phyloP scores from a whole-genome alignment of 306 rosid genomes.

The Albizia julibrissin region DNA sequence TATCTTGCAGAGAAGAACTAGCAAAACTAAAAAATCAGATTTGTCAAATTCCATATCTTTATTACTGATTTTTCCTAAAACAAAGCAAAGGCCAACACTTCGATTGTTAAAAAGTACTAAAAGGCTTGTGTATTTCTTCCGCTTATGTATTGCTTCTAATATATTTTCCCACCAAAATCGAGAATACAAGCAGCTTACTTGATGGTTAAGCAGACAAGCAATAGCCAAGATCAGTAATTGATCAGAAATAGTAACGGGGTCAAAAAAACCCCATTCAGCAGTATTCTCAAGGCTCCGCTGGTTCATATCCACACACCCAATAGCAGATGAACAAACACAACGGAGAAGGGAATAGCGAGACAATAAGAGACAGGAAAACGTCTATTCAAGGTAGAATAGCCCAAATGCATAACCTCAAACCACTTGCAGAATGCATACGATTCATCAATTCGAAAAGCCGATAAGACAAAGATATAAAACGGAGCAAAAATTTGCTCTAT shows the following conservation, averaged over 20 bases:
- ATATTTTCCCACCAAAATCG: slow-evolving; percentile 9
- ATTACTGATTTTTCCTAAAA: background rate
- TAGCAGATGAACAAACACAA: background rate
- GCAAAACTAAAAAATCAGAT: background rate
- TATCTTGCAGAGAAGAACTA: slow-evolving; percentile 13
- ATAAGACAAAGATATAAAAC: background rate
- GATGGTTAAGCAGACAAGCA: slow-evolving; percentile 12
- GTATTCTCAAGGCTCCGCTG: background rate
- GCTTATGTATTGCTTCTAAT: slow-evolving; percentile 24
- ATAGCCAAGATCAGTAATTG: slow-evolving; percentile 5
- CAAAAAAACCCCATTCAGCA: background rate
- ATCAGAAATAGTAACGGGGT: background rate
- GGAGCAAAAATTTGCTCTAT: background rate
- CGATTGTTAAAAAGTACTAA: background rate
- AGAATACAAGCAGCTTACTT: background rate
- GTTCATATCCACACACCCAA: background rate
- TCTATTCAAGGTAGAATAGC: slow-evolving; percentile 10
- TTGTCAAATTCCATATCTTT: background rate
- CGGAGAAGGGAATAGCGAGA: background rate
- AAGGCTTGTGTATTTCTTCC: slow-evolving; percentile 19
- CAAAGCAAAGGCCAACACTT: slow-evolving; percentile 27
- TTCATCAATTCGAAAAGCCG: background rate
- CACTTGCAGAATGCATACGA: slow-evolving; percentile 8
- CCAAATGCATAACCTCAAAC: slow-evolving; percentile 19
- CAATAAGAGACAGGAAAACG: background rate